A percentile compares a stretch with the other conserved stretches of the same genome.
Conservation (phyloP, 208 protist species). For the Trichomonas vaginalis region DNA sequence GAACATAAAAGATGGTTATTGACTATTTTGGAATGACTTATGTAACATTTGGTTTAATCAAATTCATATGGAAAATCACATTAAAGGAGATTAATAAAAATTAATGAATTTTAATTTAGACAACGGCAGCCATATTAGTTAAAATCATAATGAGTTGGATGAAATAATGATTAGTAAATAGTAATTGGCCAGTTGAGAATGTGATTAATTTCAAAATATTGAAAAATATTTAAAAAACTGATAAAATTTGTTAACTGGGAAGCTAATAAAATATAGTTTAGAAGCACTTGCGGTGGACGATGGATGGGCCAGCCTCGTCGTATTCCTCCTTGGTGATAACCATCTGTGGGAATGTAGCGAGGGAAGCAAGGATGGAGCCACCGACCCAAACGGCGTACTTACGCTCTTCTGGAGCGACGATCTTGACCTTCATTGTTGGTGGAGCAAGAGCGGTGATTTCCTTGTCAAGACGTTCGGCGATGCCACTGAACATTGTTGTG, state of each 20-base stretch:
- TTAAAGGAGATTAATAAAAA: neutral
- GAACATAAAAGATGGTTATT: too few species aligned
- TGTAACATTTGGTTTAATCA: too few species aligned
- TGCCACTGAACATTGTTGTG: too few species aligned
- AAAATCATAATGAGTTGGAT: neutral
- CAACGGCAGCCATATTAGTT: neutral
- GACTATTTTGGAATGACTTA: too few species aligned
- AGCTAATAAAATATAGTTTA: constrained; percentile 18
- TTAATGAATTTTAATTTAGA: neutral
- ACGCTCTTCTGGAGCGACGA: constrained; percentile 52
- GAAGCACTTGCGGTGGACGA: constrained; percentile 43
- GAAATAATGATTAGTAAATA: neutral
- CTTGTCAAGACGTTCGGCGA: too few species aligned
- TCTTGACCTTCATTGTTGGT: constrained; percentile 39
- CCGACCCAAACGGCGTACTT: constrained; percentile 54
- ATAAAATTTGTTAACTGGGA: neutral
- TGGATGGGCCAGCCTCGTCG: constrained; percentile 37
- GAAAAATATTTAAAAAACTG: neutral
- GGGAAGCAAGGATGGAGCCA: constrained; percentile 34
- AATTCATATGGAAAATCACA: too few species aligned
- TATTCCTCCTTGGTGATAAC: constrained; percentile 45
- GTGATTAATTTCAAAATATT: neutral
- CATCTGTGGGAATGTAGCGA: constrained; percentile 38
- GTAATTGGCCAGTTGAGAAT: neutral
- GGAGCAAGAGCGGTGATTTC: too few species aligned